phyloP scores from a whole-genome alignment of 768 basidiomycete species.

The Lactarius hengduanensis region DNA sequence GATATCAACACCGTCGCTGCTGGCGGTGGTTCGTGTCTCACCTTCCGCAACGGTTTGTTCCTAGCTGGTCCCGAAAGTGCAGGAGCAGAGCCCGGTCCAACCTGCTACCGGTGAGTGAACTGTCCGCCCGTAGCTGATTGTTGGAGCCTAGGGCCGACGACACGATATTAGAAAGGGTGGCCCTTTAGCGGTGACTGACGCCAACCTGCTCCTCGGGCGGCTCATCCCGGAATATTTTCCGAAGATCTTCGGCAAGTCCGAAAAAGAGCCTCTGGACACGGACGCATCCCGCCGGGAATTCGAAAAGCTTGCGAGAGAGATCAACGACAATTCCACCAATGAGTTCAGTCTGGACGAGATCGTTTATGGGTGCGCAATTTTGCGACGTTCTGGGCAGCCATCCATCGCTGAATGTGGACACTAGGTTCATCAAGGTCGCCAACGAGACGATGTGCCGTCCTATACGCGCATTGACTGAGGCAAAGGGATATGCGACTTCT shows the following conservation, averaged over 20 bases:
- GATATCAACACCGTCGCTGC: conserved; percentile 97
- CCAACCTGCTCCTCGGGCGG: conserved; percentile 86
- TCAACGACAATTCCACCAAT: conserved; percentile 55
- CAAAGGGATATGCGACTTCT: conserved; percentile 77
- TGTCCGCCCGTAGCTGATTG: not conserved
- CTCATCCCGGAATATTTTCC: conserved; percentile 91
- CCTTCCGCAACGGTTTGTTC: conserved; percentile 89
- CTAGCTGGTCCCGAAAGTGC: conserved; percentile 90
- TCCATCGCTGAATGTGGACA: not conserved
- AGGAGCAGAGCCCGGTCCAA: conserved; percentile 91
- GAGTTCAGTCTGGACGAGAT: conserved; percentile 76
- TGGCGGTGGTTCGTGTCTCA: conserved; percentile 88
- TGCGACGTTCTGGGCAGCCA: not conserved
- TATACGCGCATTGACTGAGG: conserved; percentile 88
- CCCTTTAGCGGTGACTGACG: conserved; percentile 88
- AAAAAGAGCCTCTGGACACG: conserved; percentile 79
- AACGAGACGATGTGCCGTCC: conserved; percentile 97
- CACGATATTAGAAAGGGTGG: conserved; percentile 70
- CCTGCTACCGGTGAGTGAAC: conserved; percentile 70
- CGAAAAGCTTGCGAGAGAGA: conserved; percentile 61
- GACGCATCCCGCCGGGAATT: conserved; percentile 69
- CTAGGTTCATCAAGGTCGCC: conserved; percentile 90
- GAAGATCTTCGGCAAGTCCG: conserved; percentile 89
- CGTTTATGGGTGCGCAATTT: conserved; percentile 70
- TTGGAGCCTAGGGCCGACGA: not conserved